Conservation (phyloP, 2,329 filamentous ascomycete genomes). For the Penicillium decumbens region DNA sequence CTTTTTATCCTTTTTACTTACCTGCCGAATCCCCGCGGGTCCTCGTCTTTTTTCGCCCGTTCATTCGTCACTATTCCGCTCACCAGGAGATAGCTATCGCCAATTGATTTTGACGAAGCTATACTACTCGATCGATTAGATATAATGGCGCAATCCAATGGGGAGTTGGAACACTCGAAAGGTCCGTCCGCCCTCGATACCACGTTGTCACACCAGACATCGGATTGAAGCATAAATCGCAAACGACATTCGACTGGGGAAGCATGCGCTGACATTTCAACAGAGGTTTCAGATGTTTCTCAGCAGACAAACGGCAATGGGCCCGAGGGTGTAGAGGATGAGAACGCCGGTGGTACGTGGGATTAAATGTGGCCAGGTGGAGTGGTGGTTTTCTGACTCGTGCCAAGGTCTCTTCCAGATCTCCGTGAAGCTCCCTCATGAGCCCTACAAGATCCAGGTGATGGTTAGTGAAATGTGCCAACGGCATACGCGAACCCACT, state of each 20-base stretch:
- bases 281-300: constrained; percentile 38
- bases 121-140: constrained; percentile 14
- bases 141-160: constrained; percentile 41
- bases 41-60: constrained; percentile 15
- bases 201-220: constrained; percentile 7
- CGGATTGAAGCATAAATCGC: constrained; percentile 6
- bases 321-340: constrained; percentile 34
- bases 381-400: constrained; percentile 11
- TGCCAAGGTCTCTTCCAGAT: constrained; percentile 59
- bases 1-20: constrained; percentile 17
- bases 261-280: constrained; percentile 10
- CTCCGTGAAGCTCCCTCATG: constrained; percentile 75
- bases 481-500: constrained; percentile 20
- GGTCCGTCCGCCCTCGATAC: constrained; percentile 24
- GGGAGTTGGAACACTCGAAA: constrained; percentile 38
- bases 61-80: constrained; percentile 13
- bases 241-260: constrained; percentile 1
- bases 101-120: constrained; percentile 17
- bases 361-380: neutral
- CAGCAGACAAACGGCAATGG: constrained; percentile 33
- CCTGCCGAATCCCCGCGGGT: constrained; percentile 16
- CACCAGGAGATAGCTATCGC: constrained; percentile 18
- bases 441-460: constrained; percentile 73
- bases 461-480: constrained; percentile 58
- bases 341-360: constrained; percentile 35